Percentiles rank a stretch among this genome's conserved stretches.
Conservation (phyloP, 495 filamentous ascomycete species). For the Penicillium riverlandense region DNA sequence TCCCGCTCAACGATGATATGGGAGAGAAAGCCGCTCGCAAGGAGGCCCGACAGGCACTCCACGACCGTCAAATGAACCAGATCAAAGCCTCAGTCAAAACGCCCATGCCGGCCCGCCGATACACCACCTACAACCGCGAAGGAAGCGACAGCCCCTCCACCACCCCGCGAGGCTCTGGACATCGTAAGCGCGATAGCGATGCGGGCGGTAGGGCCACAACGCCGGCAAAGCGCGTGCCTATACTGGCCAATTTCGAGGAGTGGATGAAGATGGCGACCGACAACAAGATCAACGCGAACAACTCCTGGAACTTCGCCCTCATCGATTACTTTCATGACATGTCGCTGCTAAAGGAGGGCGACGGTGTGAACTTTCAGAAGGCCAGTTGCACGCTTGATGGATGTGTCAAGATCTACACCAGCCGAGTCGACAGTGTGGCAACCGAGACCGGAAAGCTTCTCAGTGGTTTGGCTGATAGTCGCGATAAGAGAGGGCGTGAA, state of each 20-base stretch:
- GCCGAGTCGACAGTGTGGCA: constrained; percentile 94
- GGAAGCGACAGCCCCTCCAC: constrained; percentile 54
- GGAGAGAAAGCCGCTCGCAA: constrained; percentile 84
- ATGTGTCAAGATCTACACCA: constrained; percentile 99
- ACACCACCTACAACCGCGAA: constrained; percentile 54
- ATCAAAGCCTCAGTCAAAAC: constrained; percentile 82
- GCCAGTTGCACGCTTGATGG: constrained; percentile 97
- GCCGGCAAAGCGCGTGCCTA: constrained; percentile 92
- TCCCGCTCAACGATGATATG: constrained; percentile 93
- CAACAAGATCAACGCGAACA: constrained; percentile 99
- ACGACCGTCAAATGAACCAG: constrained; percentile 87
- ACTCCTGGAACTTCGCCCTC: constrained; percentile 98
- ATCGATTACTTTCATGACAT: constrained; percentile 99
- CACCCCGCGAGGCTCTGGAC: constrained; percentile 51
- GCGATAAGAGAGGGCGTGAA: constrained; percentile 66
- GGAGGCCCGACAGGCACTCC: constrained; percentile 78
- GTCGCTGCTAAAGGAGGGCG: constrained; percentile 92
- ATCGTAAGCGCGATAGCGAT: constrained; percentile 48
- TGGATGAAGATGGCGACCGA: constrained; percentile 99
- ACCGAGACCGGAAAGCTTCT: constrained; percentile 94
- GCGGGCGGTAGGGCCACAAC: constrained; percentile 71
- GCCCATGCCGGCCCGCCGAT: constrained; percentile 61
- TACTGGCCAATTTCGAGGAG: constrained; percentile 97
- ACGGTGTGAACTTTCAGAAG: constrained; percentile 97
- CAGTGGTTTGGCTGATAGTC: constrained; percentile 88